phyloP scores from a whole-genome alignment of 345 rosid species.

The Rhodomyrtus tomentosa region DNA sequence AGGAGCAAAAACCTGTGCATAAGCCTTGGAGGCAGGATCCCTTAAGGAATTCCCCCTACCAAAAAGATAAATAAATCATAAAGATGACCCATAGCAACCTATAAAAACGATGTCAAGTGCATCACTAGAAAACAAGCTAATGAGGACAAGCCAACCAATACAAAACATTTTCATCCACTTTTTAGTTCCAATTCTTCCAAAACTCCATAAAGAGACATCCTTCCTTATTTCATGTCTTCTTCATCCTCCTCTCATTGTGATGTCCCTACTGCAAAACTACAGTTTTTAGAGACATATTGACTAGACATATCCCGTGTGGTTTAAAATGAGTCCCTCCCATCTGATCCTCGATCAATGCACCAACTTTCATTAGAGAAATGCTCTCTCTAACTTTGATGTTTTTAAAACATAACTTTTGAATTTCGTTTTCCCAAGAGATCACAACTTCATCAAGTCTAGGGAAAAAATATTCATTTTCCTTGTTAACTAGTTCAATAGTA shows the following conservation, averaged over 20 bases:
- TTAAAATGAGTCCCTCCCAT: neutral
- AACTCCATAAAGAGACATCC: neutral
- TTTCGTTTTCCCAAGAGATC: neutral
- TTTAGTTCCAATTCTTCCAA: neutral
- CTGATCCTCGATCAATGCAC: neutral
- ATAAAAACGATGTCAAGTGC: neutral
- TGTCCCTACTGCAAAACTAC: neutral
- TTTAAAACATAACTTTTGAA: neutral
- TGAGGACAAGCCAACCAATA: neutral
- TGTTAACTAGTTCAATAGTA: neutral
- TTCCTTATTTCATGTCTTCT: neutral
- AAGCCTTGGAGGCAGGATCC: constrained; percentile 86
- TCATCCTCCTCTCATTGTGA: neutral
- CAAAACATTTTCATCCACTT: neutral
- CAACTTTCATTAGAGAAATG: neutral
- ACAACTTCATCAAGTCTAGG: neutral
- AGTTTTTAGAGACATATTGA: neutral
- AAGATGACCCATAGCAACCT: neutral
- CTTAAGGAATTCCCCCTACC: constrained; percentile 72
- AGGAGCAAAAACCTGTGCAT: constrained; percentile 84
- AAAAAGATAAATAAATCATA: neutral
- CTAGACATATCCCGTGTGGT: neutral
- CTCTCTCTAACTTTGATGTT: neutral
- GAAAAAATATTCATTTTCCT: neutral
- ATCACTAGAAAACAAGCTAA: neutral